Evolutionary conservation across 108 stramenopile genomes (phyloP), one percentile per base, ranked within the genome.

Genomic region (Poteriospumella lacustris): DNA sequence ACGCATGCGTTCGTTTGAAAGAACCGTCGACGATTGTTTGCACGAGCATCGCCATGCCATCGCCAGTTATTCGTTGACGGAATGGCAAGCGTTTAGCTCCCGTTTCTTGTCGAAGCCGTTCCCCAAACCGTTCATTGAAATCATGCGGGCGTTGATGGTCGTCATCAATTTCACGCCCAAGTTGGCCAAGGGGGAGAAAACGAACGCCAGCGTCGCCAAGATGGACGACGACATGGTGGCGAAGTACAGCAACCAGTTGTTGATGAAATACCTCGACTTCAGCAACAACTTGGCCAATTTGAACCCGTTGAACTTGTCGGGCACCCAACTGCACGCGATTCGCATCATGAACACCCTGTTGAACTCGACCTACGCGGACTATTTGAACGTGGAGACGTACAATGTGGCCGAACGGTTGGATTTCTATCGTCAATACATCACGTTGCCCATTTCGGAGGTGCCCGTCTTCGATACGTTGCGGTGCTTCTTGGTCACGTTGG

Each of bases 201-300:
- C 47, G 9, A 34, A 34, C 28, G 15, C 60, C 3, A 9, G 60
- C 5, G 36, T 34, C 60, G 47, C 19, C 19, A 64, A 64, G 24
- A 64, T 64, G 60, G 60, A 64, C 36, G 60, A 64, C 36, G 60
- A 64, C 28, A 24, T 64, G 60, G 60, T 64, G 3, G 15, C 29
- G 33, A 64, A 64, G 36, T 64, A 34, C 36, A 34, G 33, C 28
- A 3, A 34, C 12, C 28, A 5, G 9, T 33, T 64, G 31, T 64
- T 64, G 31, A 31, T 33, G 5, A 64, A 64, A 24, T 34, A 26
- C 5, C 15, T 34, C 36, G 60, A 64, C 9, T 64, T 64, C 31
- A 34, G 5, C 9, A 33, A 19, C 36, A 26, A 64, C 5, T 34
- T 64, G 9, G 28, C 33, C 36, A 34, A 5, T 34, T 5, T 64